A percentile compares a stretch with the other conserved stretches of the same genome.
Conservation (phyloP, 257 asterid species). For the Solanum chmielewskii region DNA sequence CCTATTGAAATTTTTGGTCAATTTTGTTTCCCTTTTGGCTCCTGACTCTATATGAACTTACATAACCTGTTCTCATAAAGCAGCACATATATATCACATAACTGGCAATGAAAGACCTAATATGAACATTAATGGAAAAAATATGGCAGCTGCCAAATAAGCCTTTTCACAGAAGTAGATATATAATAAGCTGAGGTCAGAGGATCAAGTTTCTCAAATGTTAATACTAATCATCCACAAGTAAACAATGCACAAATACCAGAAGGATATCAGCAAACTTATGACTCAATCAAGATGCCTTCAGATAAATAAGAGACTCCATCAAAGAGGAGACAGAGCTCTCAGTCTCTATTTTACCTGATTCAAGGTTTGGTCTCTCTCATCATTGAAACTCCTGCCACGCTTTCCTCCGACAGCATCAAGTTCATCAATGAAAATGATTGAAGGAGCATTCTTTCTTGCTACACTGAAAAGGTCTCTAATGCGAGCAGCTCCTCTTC, state of each 20-base stretch:
- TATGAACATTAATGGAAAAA: background rate
- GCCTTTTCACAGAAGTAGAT: background rate
- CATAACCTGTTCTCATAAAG: background rate
- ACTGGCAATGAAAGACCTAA: background rate
- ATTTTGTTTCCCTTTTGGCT: too few relatives aligned
- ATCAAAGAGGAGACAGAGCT: background rate
- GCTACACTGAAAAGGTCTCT: constrained; percentile 85
- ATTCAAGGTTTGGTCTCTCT: constrained; percentile 91
- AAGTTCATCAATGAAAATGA: constrained; percentile 88
- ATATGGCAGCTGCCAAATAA: background rate
- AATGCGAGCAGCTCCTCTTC: constrained; percentile 97
- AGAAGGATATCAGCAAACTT: background rate
- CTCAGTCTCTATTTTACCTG: constrained; percentile 38
- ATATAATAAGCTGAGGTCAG: background rate
- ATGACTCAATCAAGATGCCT: background rate
- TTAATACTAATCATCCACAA: background rate
- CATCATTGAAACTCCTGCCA: constrained; percentile 95
- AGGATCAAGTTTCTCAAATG: background rate
- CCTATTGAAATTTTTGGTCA: too few relatives aligned
- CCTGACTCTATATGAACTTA: background rate
- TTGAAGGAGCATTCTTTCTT: constrained; percentile 86
- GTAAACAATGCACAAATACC: background rate
- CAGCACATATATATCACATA: background rate
- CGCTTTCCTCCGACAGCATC: constrained; percentile 99
- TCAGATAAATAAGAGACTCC: background rate